Evolutionary conservation across 768 basidiomycete genomes (phyloP), one percentile per base, ranked within the genome.

Genomic region (Boletus sp.): DNA sequence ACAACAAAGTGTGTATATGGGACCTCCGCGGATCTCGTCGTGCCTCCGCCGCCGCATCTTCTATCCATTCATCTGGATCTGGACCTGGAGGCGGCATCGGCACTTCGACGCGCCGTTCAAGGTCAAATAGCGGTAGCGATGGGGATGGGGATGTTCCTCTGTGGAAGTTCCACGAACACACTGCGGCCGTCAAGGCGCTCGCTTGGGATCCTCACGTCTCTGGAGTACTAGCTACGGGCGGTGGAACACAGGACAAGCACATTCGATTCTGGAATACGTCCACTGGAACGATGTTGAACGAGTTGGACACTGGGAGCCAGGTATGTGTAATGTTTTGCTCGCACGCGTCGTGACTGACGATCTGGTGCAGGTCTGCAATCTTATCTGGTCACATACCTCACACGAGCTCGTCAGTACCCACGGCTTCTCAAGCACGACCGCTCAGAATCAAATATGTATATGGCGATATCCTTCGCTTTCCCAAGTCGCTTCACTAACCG

Each of bases 1-100:
- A 99, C 74, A 99, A 99, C 75, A 98, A 98, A 76, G 91, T 99
- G 17, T 94, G 92, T 65, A 94, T 99, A 52, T 99, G 95, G 92
- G 94, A 98, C 68, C 75, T 93, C 53, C 80, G 90, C 54, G 90
- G 88, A 9, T 82, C 83, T 7, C 77, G 78, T 63, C 72, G 69
- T 53, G 68, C 68, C 4, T 70, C 69, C 11, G 64, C 66, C 3
- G 54, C 60, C 11, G 67, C 67, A 3, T 61, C 69, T 8, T 71
- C 67, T 24, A 55, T 65, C 1, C 64, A 67, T 37, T 60, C 65
- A 39, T 61, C 65, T 17, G 72, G 71, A 12, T 68, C 66, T 8
- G 72, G 68, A 14, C 72, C 66, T 14, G 71, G 69, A 2, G 69
- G 67, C 14, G 50, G 64, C 18, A 56, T 68, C 33, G 67, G 68